Evolutionary conservation across 2,329 filamentous ascomycete genomes (phyloP).

Genomic region (Fusarium oxysporum): DNA sequence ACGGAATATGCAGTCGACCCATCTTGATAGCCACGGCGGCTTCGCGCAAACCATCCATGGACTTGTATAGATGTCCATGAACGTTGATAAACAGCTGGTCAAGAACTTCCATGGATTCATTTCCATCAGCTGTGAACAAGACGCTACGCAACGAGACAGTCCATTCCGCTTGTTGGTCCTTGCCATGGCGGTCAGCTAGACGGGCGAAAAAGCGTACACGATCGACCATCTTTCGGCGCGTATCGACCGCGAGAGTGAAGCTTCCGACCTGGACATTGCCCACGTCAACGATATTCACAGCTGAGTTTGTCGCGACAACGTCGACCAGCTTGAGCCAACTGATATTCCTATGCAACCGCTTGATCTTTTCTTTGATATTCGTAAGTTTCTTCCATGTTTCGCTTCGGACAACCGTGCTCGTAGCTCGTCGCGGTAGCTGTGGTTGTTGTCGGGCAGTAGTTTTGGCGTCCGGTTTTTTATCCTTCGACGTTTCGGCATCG

Average conservation of each 20-base stretch:
- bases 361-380: constrained; percentile 84
- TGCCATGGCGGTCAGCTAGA: constrained; percentile 69
- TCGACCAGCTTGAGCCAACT: constrained; percentile 92
- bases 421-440: constrained; percentile 26
- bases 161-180: constrained; percentile 86
- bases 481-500: constrained; percentile 45
- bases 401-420: constrained; percentile 60
- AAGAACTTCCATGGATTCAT: constrained; percentile 86
- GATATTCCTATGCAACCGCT: constrained; percentile 86
- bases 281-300: constrained; percentile 80
- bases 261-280: constrained; percentile 87
- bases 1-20: constrained; percentile 88
- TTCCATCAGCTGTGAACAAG: constrained; percentile 86
- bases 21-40: constrained; percentile 91
- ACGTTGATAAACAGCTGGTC: constrained; percentile 91
- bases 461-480: constrained; percentile 37
- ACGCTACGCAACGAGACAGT: constrained; percentile 87
- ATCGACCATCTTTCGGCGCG: constrained; percentile 90
- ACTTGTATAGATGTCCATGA: constrained; percentile 88
- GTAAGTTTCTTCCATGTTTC: constrained; percentile 86
- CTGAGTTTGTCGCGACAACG: constrained; percentile 84
- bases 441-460: constrained; percentile 42
- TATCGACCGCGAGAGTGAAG: constrained; percentile 89
- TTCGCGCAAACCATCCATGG: constrained; percentile 88
- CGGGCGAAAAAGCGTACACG: constrained; percentile 89